Percentiles rank a stretch among this genome's conserved stretches.
Conservation (phyloP, 768 basidiomycete species). For the Trametes cubensis region DNA sequence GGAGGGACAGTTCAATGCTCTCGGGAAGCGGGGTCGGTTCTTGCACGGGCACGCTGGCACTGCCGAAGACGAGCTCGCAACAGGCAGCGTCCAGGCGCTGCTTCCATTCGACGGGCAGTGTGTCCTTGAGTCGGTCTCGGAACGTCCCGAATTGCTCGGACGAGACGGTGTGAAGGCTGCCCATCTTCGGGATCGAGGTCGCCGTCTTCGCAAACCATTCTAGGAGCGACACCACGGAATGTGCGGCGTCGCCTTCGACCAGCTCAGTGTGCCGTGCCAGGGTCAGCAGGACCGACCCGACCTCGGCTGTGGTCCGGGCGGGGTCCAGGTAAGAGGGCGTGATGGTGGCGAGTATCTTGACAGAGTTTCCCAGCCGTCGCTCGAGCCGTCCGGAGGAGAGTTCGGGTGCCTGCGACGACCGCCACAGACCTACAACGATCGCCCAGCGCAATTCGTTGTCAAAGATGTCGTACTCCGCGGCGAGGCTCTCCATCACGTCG, state of each 20-base stretch:
- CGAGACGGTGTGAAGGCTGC: conserved; percentile 48
- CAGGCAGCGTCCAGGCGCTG: conserved; percentile 38
- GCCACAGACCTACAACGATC: conserved; percentile 35
- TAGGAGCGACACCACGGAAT: conserved; percentile 47
- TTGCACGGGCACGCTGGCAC: conserved; percentile 21
- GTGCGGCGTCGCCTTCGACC: conserved; percentile 43
- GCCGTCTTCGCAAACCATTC: conserved; percentile 48
- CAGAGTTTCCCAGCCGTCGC: conserved; percentile 5
- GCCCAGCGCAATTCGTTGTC: conserved; percentile 38
- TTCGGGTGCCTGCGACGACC: conserved; percentile 28
- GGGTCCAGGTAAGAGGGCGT: conserved; percentile 20
- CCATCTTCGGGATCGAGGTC: conserved; percentile 36
- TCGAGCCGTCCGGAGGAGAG: conserved; percentile 13
- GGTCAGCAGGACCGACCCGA: conserved; percentile 11
- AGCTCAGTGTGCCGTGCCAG: conserved; percentile 1
- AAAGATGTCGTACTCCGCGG: conserved; percentile 29
- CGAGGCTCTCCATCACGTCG: conserved; percentile 42
- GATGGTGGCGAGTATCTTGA: conserved; percentile 16
- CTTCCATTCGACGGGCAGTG: conserved; percentile 33
- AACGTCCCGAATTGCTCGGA: conserved; percentile 45
- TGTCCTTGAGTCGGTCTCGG: conserved; percentile 42
- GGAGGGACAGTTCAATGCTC: conserved; percentile 40
- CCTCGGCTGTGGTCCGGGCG: conserved; percentile 5
- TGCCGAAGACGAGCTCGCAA: conserved; percentile 29
- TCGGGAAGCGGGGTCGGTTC: conserved; percentile 40